Evolutionary conservation across 257 asterid species (phyloP).

Genomic region (Solanum habrochaites): DNA sequence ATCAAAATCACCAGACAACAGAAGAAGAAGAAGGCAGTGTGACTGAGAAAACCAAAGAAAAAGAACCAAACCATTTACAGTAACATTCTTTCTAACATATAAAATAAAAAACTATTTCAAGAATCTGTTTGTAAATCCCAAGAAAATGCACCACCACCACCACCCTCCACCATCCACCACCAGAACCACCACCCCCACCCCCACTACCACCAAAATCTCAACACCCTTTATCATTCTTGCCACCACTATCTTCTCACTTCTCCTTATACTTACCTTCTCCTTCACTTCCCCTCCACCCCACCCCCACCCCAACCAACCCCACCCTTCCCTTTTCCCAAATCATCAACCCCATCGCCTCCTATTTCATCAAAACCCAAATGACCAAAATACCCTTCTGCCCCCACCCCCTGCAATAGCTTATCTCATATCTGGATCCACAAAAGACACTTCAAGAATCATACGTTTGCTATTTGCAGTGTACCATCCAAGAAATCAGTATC

Average conservation of each 20-base stretch:
- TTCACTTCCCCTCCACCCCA: slow-evolving; percentile 26
- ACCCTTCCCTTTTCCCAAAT: slow-evolving; percentile 52
- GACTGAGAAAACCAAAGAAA: not conserved
- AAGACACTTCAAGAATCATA: slow-evolving; percentile 45
- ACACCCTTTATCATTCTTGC: slow-evolving; percentile 29
- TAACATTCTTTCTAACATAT: not conserved
- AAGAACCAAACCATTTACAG: not conserved
- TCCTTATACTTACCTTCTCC: slow-evolving; percentile 33
- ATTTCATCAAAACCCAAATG: slow-evolving; percentile 11
- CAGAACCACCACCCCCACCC: slow-evolving; percentile 3
- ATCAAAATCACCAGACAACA: not conserved
- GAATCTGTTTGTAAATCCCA: not conserved
- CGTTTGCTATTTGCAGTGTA: slow-evolving; percentile 62
- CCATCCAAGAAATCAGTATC: slow-evolving; percentile 69
- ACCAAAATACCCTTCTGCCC: slow-evolving; percentile 11
- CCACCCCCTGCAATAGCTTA: slow-evolving; percentile 70
- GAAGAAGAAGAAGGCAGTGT: not conserved
- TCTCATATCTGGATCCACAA: slow-evolving; percentile 64
- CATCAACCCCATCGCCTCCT: slow-evolving; percentile 37
- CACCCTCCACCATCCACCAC: slow-evolving; percentile 13
- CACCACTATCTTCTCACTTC: slow-evolving; percentile 49
- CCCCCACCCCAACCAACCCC: slow-evolving; percentile 36
- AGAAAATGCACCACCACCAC: slow-evolving; percentile 9
- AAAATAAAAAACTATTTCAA: not conserved
- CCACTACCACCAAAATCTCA: slow-evolving; percentile 1